A percentile compares a stretch with the other conserved stretches of the same genome.
Conservation (phyloP, 2,329 filamentous ascomycete species). For the Rhynchosporium graminicola region DNA sequence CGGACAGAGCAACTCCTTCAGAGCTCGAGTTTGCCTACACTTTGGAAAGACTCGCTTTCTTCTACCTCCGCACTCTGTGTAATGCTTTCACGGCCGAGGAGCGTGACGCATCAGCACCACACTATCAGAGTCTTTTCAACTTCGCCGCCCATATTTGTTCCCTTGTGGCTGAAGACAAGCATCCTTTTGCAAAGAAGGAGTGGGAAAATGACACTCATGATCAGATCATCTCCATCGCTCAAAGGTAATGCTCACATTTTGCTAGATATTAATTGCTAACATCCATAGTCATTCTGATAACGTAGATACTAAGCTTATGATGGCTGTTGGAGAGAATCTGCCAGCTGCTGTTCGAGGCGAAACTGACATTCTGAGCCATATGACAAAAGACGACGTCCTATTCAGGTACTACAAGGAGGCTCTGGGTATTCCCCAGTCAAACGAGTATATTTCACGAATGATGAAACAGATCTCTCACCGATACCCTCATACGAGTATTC, state of each 20-base stretch:
- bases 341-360: not conserved
- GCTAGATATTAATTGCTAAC: not conserved
- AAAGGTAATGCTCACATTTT: not conserved
- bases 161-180: not conserved
- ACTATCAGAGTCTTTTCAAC: not conserved
- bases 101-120: not conserved
- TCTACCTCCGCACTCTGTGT: constrained; percentile 2
- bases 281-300: not conserved
- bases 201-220: constrained; percentile 11
- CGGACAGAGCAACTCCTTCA: not conserved
- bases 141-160: not conserved
- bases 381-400: not conserved
- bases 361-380: not conserved
- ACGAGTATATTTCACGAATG: not conserved
- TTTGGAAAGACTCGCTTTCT: constrained; percentile 5
- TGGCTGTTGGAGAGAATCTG: constrained; percentile 7
- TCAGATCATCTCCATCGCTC: not conserved
- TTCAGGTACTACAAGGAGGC: constrained; percentile 7
- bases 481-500: constrained; percentile 41
- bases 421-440: not conserved
- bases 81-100: not conserved
- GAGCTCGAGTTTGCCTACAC: not conserved
- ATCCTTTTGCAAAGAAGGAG: constrained; percentile 5
- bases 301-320: not conserved
- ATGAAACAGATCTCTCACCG: constrained; percentile 37